A percentile compares a stretch with the other conserved stretches of the same genome.
Evolutionary conservation across 225 moss, liverwort and hornwort species (phyloP).

Genomic region (Lunularia cruciata): DNA sequence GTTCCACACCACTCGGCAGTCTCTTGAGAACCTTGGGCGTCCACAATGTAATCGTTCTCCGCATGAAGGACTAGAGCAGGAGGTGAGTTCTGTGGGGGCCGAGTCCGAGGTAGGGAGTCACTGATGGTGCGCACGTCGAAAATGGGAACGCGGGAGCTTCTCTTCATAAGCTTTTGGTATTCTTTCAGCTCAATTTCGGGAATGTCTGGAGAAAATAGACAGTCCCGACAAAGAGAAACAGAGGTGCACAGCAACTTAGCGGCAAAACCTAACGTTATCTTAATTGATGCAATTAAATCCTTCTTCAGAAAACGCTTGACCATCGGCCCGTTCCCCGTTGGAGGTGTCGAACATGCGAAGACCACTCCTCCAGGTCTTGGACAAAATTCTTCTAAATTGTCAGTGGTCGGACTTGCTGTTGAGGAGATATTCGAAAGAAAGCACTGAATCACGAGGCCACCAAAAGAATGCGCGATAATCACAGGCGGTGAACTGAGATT

Average conservation of each 20-base stretch:
- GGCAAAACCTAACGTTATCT: slow-evolving; percentile 82
- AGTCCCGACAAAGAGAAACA: slow-evolving; percentile 73
- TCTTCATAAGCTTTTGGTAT: slow-evolving; percentile 49
- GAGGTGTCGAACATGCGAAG: slow-evolving; percentile 73
- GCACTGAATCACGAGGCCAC: slow-evolving; percentile 80
- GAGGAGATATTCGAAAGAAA: slow-evolving; percentile 53
- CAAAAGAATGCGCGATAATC: slow-evolving; percentile 86
- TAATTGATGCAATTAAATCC: slow-evolving; percentile 64
- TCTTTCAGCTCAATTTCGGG: slow-evolving; percentile 54
- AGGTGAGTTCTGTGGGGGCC: slow-evolving; percentile 32
- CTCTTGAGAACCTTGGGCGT: slow-evolving; percentile 44
- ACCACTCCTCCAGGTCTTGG: slow-evolving; percentile 65
- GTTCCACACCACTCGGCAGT: slow-evolving; percentile 43
- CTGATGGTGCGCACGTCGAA: slow-evolving; percentile 66
- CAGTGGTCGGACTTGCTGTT: neutral
- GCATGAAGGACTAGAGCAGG: slow-evolving; percentile 77
- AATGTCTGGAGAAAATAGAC: slow-evolving; percentile 78
- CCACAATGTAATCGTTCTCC: slow-evolving; percentile 76
- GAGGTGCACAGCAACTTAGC: slow-evolving; percentile 78
- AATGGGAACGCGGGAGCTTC: slow-evolving; percentile 67
- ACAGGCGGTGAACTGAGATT: slow-evolving; percentile 51
- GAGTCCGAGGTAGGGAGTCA: slow-evolving; percentile 56
- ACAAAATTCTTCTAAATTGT: slow-evolving; percentile 24
- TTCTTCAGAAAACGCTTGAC: slow-evolving; percentile 76
- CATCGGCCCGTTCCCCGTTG: slow-evolving; percentile 75